Evolutionary conservation across 2,329 filamentous ascomycete genomes (phyloP).

Genomic region (Alternaria brassicicola): DNA sequence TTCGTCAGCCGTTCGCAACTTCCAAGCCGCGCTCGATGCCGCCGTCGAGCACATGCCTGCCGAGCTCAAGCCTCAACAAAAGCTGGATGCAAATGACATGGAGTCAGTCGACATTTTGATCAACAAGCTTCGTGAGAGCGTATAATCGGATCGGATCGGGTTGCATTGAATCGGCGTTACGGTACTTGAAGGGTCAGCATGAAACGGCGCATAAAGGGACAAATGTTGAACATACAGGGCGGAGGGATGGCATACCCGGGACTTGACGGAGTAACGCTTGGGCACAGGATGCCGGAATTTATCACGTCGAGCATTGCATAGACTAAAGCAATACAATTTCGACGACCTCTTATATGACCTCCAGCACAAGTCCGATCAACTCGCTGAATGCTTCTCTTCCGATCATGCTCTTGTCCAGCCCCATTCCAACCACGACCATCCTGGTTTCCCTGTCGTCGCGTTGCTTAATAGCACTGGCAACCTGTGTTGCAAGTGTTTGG

Average conservation of each 20-base stretch:
- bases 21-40: slow-evolving; percentile 73
- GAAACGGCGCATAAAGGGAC: slow-evolving; percentile 12
- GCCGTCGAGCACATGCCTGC: slow-evolving; percentile 70
- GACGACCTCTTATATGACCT: slow-evolving; percentile 34
- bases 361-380: slow-evolving; percentile 52
- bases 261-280: neutral
- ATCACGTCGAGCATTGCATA: slow-evolving; percentile 2
- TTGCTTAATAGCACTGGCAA: slow-evolving; percentile 78
- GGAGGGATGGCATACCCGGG: slow-evolving; percentile 7
- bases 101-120: slow-evolving; percentile 80
- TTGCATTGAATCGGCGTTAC: slow-evolving; percentile 35
- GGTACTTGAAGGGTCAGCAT: slow-evolving; percentile 32
- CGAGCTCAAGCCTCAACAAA: slow-evolving; percentile 62
- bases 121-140: slow-evolving; percentile 57
- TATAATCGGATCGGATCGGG: slow-evolving; percentile 14
- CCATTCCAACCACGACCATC: slow-evolving; percentile 64
- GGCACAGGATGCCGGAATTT: neutral
- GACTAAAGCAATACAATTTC: neutral
- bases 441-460: slow-evolving; percentile 69
- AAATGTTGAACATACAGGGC: neutral
- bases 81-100: slow-evolving; percentile 86
- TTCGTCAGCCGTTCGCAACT: slow-evolving; percentile 85
- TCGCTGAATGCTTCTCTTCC: slow-evolving; percentile 52
- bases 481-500: slow-evolving; percentile 87
- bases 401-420: slow-evolving; percentile 61